Conservation (phyloP, 192 early-diverging fungal genomes). For the Linnemannia elongata region DNA sequence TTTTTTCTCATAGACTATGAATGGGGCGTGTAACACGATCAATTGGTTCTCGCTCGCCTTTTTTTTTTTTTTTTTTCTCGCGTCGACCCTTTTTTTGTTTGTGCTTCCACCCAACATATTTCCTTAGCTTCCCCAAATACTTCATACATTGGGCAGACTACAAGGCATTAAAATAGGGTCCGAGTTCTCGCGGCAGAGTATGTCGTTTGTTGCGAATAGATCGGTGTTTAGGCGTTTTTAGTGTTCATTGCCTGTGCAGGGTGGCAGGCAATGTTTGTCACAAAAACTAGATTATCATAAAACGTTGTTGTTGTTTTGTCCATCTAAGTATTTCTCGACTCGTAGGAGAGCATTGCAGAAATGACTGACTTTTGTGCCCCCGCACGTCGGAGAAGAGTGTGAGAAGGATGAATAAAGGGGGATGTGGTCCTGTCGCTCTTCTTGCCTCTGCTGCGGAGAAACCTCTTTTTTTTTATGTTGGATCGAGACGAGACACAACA, state of each 20-base stretch:
- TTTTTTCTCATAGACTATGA: neutral
- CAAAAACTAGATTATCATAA: neutral
- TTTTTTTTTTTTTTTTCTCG: neutral
- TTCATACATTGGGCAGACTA: neutral
- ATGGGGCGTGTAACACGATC: neutral
- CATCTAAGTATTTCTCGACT: neutral
- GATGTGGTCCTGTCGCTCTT: neutral
- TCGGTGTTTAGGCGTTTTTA: no score
- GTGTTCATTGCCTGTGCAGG: neutral
- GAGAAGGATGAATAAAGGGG: neutral
- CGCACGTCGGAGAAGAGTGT: neutral
- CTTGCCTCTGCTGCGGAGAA: neutral
- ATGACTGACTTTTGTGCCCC: neutral
- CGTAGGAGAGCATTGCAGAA: neutral
- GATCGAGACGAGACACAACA: slow-evolving; percentile 3
- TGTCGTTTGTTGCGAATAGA: neutral
- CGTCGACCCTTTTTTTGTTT: neutral
- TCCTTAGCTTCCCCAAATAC: neutral
- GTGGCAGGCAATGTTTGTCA: neutral
- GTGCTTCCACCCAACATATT: neutral
- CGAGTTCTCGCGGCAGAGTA: neutral
- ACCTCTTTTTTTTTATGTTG: neutral
- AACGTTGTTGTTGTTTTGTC: neutral
- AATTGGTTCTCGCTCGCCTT: neutral
- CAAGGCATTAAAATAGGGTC: neutral